A percentile compares a stretch with the other conserved stretches of the same genome.
phyloP scores from a whole-genome alignment of 2,329 filamentous ascomycete genomes.

The Madurella fahalii region DNA sequence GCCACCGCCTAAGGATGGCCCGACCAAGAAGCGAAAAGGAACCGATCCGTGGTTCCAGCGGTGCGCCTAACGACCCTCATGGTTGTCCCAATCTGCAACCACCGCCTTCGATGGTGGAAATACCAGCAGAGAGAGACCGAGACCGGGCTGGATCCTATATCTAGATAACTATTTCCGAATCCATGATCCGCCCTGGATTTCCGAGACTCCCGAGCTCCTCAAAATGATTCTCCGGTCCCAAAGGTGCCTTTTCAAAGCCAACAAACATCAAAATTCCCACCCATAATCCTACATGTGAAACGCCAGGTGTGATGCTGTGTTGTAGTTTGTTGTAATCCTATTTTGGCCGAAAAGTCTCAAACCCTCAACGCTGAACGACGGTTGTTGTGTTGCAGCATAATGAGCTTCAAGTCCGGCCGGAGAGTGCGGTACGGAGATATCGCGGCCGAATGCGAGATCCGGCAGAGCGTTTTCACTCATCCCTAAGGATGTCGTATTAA shows the following conservation, averaged over 20 bases:
- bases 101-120: not conserved
- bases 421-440: not conserved
- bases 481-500: not conserved
- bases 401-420: not conserved
- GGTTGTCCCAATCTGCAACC: not conserved
- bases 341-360: not conserved
- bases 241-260: not conserved
- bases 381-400: not conserved
- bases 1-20: not conserved
- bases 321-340: not conserved
- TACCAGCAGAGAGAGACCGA: not conserved
- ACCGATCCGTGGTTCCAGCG: not conserved
- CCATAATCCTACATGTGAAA: constrained; percentile 10
- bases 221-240: not conserved
- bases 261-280: not conserved
- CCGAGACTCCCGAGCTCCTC: not conserved
- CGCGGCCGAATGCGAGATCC: not conserved
- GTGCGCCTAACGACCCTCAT: not conserved
- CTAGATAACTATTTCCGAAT: not conserved
- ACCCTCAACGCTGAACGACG: not conserved
- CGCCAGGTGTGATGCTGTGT: constrained; percentile 7
- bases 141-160: not conserved
- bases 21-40: not conserved
- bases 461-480: not conserved
- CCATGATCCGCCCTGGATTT: not conserved